Base-by-base conservation (phyloP, 352 stramenopile genomes). In the Globisporangium nagaii region DNA sequence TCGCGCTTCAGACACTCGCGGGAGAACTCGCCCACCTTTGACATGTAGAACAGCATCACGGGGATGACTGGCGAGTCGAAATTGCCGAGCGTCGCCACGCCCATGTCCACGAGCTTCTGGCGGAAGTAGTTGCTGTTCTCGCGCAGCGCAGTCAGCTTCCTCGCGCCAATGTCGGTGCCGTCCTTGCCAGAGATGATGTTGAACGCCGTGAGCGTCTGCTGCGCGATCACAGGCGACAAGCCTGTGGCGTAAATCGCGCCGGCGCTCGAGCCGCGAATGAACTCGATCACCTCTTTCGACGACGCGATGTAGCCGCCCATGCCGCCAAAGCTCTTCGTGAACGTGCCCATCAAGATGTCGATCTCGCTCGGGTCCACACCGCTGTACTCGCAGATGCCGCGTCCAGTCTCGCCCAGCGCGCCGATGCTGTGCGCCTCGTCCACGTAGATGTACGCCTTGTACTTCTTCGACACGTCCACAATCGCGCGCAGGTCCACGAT, bases 71-170 rank as follows among this genome's bases (percentile, higher is more conserved):
- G 96, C 37, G 90, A 98, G 69, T 99, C 96, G 52, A 98, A 98
- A 62, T 99, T 81, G 25, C 96, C 97, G 1, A 96, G 64, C 31
- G 90, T 89, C 34, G 88, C 90, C 56, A 70, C 88, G 9, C 96
- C 96, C 83, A 98, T 97, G 43, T 97, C 79, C 17, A 93, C 88
- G 31, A 98, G 70, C 32, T 91, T 80, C 71, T 97, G 91, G 39
- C 96, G 83, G 46, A 99, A 98, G 69, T 98, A 99, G 75, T 99
- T 99, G 70, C 89, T 93, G 75, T 99, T 99, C 28, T 99, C 93
- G 36, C 91, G 80, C 19, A 99, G 70, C 1, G 82, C 76, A 5
- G 41, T 69, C 11, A 99, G 79, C 70, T 99, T 99, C 55, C 87
- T 75, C 48, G 77, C 25, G 2, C 51, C 97, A 54, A 98, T 90